phyloP scores from a whole-genome alignment of 345 rosid genomes.

The rapeseed (Brassica napus) region DNA sequence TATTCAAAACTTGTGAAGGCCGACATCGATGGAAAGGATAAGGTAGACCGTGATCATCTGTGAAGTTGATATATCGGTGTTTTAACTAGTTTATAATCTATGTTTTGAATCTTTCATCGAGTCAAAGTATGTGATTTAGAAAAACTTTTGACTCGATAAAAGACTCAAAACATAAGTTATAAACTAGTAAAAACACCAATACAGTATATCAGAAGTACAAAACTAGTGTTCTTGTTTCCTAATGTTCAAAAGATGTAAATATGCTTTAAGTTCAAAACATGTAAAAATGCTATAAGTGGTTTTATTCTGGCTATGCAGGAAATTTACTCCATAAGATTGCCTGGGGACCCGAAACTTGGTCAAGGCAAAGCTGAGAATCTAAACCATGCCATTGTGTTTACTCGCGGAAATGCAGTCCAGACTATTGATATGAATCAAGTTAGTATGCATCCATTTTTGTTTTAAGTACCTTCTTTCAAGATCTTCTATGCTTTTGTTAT shows the following conservation, averaged over 20 bases:
- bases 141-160: no score
- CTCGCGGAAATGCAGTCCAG: conserved; percentile 95
- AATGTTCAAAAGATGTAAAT: conserved; percentile 20
- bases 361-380: conserved; percentile 98
- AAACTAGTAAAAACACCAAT: no score
- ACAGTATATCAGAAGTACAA: neutral
- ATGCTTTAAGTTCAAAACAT: neutral
- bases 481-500: conserved; percentile 18
- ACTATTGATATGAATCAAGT: conserved; percentile 99
- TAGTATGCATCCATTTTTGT: conserved; percentile 4
- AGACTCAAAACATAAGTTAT: no score
- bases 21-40: conserved; percentile 90
- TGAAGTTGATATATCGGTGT: no score
- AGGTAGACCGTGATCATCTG: conserved; percentile 48
- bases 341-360: conserved; percentile 96
- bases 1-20: conserved; percentile 95
- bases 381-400: conserved; percentile 90
- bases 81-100: no score
- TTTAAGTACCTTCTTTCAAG: conserved; percentile 8
- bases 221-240: conserved; percentile 20
- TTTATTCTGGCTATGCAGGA: conserved; percentile 53
- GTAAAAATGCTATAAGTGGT: neutral
- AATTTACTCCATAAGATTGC: conserved; percentile 85
- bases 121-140: no score
- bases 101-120: no score